phyloP scores from a whole-genome alignment of 139 green algal genomes.

The Dunaliella primolecta region DNA sequence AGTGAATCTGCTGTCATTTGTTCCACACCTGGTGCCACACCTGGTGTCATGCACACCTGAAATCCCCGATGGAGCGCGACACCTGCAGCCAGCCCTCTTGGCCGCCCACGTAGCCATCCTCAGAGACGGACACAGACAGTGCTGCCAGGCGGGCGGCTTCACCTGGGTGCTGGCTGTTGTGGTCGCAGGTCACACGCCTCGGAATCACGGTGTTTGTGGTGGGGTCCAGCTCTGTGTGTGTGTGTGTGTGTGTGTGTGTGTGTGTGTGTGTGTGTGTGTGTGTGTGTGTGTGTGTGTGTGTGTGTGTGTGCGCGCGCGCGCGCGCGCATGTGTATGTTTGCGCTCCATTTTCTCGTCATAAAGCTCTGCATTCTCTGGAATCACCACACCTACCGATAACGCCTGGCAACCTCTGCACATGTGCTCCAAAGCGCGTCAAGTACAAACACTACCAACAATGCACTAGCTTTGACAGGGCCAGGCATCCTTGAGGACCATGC shows the following conservation, averaged over 20 bases:
- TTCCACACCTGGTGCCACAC: no score
- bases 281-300: conserved; percentile 8
- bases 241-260: conserved; percentile 18
- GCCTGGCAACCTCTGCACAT: no score
- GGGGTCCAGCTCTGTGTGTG: conserved; percentile 17
- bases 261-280: conserved; percentile 9
- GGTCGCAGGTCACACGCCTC: conserved; percentile 10
- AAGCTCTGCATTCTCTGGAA: no score
- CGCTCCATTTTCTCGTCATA: no score
- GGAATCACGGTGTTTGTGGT: not conserved
- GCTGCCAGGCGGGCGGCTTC: not conserved
- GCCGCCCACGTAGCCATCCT: conserved; percentile 13
- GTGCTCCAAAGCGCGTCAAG: no score
- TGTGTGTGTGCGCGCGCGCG: not conserved
- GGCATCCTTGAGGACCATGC: no score
- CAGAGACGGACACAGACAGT: conserved; percentile 3
- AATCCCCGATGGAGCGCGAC: conserved; percentile 29
- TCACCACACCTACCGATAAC: no score
- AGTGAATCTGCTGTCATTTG: no score
- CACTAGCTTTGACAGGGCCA: no score
- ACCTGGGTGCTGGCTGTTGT: not conserved
- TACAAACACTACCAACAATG: no score
- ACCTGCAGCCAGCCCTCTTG: conserved; percentile 18
- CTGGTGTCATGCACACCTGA: conserved; percentile 23
- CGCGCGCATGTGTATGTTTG: not conserved